Base-by-base conservation (phyloP, 2,329 filamentous ascomycete genomes). In the Botrytis aclada region DNA sequence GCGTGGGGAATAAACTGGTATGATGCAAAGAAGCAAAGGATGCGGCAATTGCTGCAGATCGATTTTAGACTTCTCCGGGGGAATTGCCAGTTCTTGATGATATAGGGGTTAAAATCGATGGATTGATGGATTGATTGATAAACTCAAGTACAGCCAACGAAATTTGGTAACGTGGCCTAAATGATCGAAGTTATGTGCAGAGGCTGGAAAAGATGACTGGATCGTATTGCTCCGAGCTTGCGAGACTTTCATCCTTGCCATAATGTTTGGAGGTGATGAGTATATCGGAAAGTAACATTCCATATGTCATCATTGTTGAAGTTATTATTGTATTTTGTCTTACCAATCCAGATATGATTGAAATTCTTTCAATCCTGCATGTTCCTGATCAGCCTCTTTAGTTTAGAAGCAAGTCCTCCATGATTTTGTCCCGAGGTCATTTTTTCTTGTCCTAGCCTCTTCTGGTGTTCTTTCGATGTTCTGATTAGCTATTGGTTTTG, bases 1-100 rank as follows among this genome's bases (percentile, higher is more conserved):
- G 84, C 0, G 6, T 84, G 3, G 84, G 83, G 1, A 74, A 80
- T 25, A 32, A 81, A 2, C 47, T 84, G 4, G 85, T 85, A 0
- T 87, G 84, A 74, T 77, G 82, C 66, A 79, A 82, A 62, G 81
- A 83, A 76, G 81, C 73, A 5, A 58, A 29, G 47, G n/a, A 54
- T 7, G 69, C 69, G 80, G 37, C 73, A 43, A 25, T 72, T 51
- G 58, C 43, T 58, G 75, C 74, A 25, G 62, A n/a, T 16, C 29
- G 12, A 14, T 32, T 5, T 56, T 22, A 34, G 5, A 37, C 5
- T 54, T 54, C n/a, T 29, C 14, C 51, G 14, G 12, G n/a, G 14
- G 18, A 29, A 16, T 29, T 29, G 51, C 51, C 4, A 54, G 4
- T 56, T 8, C n/a, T 29, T 18, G 51, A 16, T 32, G n/a, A 29